Conservation (phyloP, 805 yeast species). For the Yamadazyma tumulicola region DNA sequence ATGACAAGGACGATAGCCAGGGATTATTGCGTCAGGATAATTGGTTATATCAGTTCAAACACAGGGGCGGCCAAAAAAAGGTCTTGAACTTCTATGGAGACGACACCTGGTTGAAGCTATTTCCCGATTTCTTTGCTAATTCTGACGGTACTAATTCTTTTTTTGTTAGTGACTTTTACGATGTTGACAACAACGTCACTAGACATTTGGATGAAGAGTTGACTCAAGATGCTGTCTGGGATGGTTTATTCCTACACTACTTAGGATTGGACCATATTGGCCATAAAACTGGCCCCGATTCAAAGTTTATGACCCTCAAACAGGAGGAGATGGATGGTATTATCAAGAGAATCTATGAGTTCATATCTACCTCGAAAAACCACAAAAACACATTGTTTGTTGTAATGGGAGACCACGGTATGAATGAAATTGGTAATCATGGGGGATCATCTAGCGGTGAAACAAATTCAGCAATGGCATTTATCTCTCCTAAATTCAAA, state of each 20-base stretch:
- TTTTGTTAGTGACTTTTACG: constrained; percentile 91
- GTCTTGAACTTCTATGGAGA: constrained; percentile 87
- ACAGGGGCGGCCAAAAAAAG: constrained; percentile 21
- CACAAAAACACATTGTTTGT: constrained; percentile 56
- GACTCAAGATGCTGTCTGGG: constrained; percentile 55
- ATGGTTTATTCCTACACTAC: constrained; percentile 82
- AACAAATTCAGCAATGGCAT: constrained; percentile 77
- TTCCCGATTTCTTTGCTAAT: constrained; percentile 52
- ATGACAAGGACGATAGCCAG: constrained; percentile 72
- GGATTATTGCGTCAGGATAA: constrained; percentile 74
- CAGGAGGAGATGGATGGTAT: constrained; percentile 84
- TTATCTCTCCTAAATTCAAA: constrained; percentile 61
- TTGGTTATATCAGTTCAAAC: constrained; percentile 71
- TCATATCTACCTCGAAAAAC: constrained; percentile 14
- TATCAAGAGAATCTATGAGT: constrained; percentile 46
- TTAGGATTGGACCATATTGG: constrained; percentile 97
- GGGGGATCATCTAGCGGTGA: constrained; percentile 95
- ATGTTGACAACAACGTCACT: constrained; percentile 91
- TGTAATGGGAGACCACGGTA: constrained; percentile 91
- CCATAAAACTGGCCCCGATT: constrained; percentile 90
- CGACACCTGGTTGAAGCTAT: constrained; percentile 94
- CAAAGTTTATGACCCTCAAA: constrained; percentile 75
- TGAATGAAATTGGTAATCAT: constrained; percentile 94
- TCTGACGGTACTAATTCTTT: constrained; percentile 90
- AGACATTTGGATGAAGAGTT: constrained; percentile 72